A percentile compares a stretch with the other conserved stretches of the same genome.
Conservation (phyloP, 1,284 basidiomycete species). For the Apiotrichum siamense region DNA sequence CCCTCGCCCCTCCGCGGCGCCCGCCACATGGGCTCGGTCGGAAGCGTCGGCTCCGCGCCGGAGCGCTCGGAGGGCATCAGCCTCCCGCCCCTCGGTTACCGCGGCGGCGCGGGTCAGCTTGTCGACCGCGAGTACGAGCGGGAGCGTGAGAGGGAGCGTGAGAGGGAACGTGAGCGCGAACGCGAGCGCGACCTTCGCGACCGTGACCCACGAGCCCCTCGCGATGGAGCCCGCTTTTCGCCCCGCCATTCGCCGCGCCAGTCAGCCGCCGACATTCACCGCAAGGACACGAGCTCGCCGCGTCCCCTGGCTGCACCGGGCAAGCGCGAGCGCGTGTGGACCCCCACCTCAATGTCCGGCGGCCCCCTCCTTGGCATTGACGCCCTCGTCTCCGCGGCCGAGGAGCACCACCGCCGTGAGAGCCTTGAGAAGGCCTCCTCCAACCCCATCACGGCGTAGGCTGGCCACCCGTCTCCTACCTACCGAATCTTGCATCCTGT, state of each 20-base stretch:
- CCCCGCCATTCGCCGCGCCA: too few species aligned
- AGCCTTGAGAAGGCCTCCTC: conserved; percentile 13
- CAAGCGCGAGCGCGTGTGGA: conserved; percentile 11
- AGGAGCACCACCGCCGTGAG: conserved; percentile 28
- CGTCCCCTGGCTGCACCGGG: conserved; percentile 10
- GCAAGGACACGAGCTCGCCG: background rate
- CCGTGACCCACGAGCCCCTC: background rate
- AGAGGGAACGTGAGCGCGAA: conserved; percentile 3
- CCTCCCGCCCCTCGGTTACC: conserved; percentile 2
- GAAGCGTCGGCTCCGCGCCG: background rate
- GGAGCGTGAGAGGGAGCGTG: conserved; percentile 7
- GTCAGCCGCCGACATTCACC: background rate
- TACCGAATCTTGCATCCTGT: too few species aligned
- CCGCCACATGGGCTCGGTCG: background rate
- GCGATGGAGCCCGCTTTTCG: background rate
- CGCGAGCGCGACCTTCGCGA: conserved; percentile 2
- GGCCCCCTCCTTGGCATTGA: conserved; percentile 32
- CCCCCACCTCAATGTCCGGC: background rate
- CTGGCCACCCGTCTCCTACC: too few species aligned
- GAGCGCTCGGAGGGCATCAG: background rate
- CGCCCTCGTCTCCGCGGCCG: conserved; percentile 40
- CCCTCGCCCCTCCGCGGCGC: conserved; percentile 4
- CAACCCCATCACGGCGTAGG: conserved; percentile 1
- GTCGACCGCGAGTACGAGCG: conserved; percentile 3
- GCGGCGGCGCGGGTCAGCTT: background rate